A percentile compares a stretch with the other conserved stretches of the same genome.
Conservation (phyloP, 176 grass and related monocot species). For the Raddia distichophylla region DNA sequence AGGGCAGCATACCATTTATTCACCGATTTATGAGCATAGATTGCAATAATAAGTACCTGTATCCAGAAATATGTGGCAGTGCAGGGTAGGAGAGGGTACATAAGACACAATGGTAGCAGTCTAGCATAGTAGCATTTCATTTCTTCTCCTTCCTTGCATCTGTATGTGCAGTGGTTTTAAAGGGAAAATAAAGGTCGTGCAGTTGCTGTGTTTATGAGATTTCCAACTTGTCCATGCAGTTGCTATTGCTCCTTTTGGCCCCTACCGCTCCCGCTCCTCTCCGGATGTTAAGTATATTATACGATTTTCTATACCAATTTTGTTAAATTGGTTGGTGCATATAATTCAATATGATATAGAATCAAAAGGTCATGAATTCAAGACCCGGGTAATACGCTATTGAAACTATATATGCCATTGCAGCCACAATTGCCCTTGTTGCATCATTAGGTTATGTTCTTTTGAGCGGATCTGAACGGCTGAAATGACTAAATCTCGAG, state of each 20-base stretch:
- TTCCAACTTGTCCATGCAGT: neutral
- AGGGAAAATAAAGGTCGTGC: slow-evolving; percentile 6
- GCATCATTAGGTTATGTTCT: too few relatives aligned
- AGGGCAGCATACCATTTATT: neutral
- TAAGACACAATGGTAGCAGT: neutral
- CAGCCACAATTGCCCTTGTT: too few relatives aligned
- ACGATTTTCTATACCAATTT: too few relatives aligned
- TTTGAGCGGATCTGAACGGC: too few relatives aligned
- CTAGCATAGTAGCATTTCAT: slow-evolving; percentile 5
- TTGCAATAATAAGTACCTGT: slow-evolving; percentile 15
- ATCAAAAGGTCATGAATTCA: too few relatives aligned
- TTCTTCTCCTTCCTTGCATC: neutral
- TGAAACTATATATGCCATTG: too few relatives aligned
- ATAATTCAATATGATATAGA: too few relatives aligned
- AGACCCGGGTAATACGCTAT: too few relatives aligned
- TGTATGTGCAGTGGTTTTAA: neutral
- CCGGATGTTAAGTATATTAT: too few relatives aligned
- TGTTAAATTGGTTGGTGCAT: too few relatives aligned
- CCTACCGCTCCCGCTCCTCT: neutral
- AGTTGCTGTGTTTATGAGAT: neutral
- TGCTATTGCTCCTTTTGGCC: neutral
- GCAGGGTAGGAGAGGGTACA: neutral
- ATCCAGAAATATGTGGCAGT: slow-evolving; percentile 16
- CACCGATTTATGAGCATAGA: slow-evolving; percentile 32
- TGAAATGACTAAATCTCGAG: too few relatives aligned